Evolutionary conservation across 805 yeast species (phyloP).

Genomic region (Yarrowia divulgata): DNA sequence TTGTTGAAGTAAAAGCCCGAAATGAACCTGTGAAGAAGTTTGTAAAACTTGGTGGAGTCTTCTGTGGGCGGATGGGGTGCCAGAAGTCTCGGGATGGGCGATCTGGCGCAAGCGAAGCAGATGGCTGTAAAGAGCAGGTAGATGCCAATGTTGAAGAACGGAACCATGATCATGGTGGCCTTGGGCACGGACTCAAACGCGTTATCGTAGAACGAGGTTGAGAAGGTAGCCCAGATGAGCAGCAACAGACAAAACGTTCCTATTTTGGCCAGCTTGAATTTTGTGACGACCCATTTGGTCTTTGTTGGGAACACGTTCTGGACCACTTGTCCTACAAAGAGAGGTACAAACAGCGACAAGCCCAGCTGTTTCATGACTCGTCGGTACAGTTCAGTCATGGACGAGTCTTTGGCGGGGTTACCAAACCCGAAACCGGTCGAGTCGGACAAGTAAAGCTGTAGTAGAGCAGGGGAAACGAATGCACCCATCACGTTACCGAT

Average conservation of each 20-base stretch:
- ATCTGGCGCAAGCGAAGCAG: slow-evolving; percentile 64
- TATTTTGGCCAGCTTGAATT: slow-evolving; percentile 69
- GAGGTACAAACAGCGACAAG: slow-evolving; percentile 79
- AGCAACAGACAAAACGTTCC: slow-evolving; percentile 81
- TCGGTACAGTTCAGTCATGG: slow-evolving; percentile 66
- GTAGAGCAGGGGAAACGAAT: slow-evolving; percentile 83
- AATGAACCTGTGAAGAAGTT: slow-evolving; percentile 53
- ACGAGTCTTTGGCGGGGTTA: slow-evolving; percentile 66
- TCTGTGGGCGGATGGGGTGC: slow-evolving; percentile 55
- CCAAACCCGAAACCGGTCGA: slow-evolving; percentile 73
- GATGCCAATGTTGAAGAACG: slow-evolving; percentile 82
- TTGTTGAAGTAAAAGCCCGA: slow-evolving; percentile 75
- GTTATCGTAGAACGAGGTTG: slow-evolving; percentile 83
- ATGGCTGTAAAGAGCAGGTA: slow-evolving; percentile 77
- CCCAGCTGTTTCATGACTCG: slow-evolving; percentile 90
- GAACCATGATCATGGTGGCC: slow-evolving; percentile 73
- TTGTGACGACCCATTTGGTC: slow-evolving; percentile 64
- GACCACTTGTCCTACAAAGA: slow-evolving; percentile 85
- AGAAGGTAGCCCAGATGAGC: slow-evolving; percentile 79
- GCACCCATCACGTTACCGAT: slow-evolving; percentile 87
- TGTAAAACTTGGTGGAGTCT: slow-evolving; percentile 57
- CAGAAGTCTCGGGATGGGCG: slow-evolving; percentile 25
- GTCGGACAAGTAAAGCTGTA: slow-evolving; percentile 67
- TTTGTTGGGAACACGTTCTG: slow-evolving; percentile 74
- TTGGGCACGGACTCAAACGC: slow-evolving; percentile 77